Percentiles rank a stretch among this genome's conserved stretches.
Conservation (phyloP, 139 green algal genomes). For the Eudorina sp. region DNA sequence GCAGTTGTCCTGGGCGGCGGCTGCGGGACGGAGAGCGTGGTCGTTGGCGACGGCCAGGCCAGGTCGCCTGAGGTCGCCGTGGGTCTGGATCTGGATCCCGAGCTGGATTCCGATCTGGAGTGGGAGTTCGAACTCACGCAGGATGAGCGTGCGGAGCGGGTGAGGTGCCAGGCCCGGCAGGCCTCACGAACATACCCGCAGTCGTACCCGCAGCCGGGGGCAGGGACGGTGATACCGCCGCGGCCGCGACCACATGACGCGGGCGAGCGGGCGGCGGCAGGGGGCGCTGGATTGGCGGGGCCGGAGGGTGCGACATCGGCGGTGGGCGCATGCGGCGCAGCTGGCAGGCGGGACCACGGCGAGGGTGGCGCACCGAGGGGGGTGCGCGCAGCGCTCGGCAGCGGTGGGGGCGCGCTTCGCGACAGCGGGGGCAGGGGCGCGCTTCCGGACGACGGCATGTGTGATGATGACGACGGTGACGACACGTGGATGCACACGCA, state of each 20-base stretch:
- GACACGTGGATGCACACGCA: conserved; percentile 21
- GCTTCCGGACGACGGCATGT: background rate
- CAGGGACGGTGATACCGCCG: too few species aligned
- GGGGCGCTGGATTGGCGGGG: background rate
- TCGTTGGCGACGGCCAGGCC: too few species aligned
- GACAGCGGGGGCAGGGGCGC: too few species aligned
- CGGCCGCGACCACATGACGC: background rate
- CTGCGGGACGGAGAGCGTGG: too few species aligned
- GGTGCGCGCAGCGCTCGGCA: too few species aligned
- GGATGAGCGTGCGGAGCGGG: background rate
- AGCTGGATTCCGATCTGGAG: background rate
- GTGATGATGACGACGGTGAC: background rate
- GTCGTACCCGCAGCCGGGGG: background rate
- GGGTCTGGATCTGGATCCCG: background rate
- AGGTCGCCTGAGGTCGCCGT: background rate
- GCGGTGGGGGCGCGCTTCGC: too few species aligned
- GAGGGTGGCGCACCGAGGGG: too few species aligned
- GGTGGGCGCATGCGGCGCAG: background rate
- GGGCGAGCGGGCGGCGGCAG: background rate
- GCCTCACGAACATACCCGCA: background rate
- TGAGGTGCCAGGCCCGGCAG: background rate
- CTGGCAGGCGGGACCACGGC: background rate
- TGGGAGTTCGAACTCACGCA: background rate
- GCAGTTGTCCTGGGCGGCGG: too few species aligned
- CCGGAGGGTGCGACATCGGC: background rate